Evolutionary conservation across 805 yeast species (phyloP).

Genomic region (Wickerhamomyces xylosicus): DNA sequence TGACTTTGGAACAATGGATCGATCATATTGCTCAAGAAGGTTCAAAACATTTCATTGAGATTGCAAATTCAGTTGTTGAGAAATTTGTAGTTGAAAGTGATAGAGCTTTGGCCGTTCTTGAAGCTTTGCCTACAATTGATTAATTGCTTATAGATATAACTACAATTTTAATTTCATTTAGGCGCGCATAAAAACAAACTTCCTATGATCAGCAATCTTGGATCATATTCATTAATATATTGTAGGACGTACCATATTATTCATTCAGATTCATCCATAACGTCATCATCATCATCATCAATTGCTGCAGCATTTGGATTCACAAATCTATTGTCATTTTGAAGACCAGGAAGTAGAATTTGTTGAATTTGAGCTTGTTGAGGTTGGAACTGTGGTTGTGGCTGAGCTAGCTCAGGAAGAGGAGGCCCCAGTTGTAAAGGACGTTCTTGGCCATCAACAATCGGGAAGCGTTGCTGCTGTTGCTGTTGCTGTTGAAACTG

Average conservation of each 20-base stretch:
- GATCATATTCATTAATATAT: too few species aligned
- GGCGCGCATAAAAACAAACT: too few species aligned
- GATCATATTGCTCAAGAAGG: slow-evolving; percentile 44
- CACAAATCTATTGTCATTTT: not conserved
- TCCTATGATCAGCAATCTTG: too few species aligned
- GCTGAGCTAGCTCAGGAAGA: not conserved
- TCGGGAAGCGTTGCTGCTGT: not conserved
- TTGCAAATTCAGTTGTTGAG: slow-evolving; percentile 35
- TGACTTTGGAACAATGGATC: slow-evolving; percentile 70
- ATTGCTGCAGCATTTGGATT: not conserved
- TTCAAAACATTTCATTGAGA: slow-evolving; percentile 33
- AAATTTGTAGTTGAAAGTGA: slow-evolving; percentile 38
- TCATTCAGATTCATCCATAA: slow-evolving; percentile 2
- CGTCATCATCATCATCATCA: slow-evolving; percentile 2
- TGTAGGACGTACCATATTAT: not conserved
- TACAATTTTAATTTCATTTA: too few species aligned
- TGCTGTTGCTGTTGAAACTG: not conserved
- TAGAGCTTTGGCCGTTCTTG: slow-evolving; percentile 35
- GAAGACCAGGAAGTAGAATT: not conserved
- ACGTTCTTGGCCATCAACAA: too few species aligned
- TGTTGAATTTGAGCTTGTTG: not conserved
- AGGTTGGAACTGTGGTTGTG: not conserved
- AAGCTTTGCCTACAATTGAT: slow-evolving; percentile 22
- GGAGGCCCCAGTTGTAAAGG: not conserved
- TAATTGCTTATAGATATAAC: not conserved